Evolutionary conservation across 2,329 filamentous ascomycete genomes (phyloP).

Genomic region (Knoxdaviesia capensis): DNA sequence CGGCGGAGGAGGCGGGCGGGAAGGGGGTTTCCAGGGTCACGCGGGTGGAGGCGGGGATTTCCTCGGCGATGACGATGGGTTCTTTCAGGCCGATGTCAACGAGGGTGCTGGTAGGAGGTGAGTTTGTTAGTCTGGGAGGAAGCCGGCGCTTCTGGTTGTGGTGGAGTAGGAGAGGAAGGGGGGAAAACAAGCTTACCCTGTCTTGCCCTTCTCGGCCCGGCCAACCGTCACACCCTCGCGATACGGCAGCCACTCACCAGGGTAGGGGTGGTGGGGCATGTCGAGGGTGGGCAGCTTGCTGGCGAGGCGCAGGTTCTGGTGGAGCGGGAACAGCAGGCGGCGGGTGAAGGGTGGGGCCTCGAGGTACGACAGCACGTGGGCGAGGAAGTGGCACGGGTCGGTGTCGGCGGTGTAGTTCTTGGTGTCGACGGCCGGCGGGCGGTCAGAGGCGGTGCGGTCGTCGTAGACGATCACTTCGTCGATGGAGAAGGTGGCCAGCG

Average conservation of each 20-base stretch:
- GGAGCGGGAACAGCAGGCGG: slow-evolving; percentile 53
- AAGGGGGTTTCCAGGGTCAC: slow-evolving; percentile 49
- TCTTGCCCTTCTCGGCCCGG: slow-evolving; percentile 12
- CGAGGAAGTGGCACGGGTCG: slow-evolving; percentile 62
- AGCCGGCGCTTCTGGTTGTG: background rate
- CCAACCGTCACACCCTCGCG: slow-evolving; percentile 53
- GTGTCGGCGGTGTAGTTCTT: slow-evolving; percentile 44
- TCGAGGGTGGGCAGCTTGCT: slow-evolving; percentile 60
- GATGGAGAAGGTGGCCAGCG: slow-evolving; percentile 63
- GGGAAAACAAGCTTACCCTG: slow-evolving; percentile 9
- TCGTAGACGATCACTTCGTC: slow-evolving; percentile 74
- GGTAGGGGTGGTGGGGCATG: slow-evolving; percentile 65
- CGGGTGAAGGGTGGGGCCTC: slow-evolving; percentile 72
- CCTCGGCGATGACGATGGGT: slow-evolving; percentile 32
- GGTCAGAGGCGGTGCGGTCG: slow-evolving; percentile 33
- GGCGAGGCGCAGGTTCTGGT: slow-evolving; percentile 56
- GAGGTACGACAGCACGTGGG: slow-evolving; percentile 61
- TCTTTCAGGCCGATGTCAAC: slow-evolving; percentile 37
- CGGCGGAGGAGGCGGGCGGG: slow-evolving; percentile 24
- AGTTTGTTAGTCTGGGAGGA: slow-evolving; percentile 9
- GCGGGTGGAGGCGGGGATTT: slow-evolving; percentile 49
- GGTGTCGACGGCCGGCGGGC: slow-evolving; percentile 26
- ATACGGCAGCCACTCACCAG: slow-evolving; percentile 59
- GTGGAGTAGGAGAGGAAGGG: background rate
- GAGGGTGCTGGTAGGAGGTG: slow-evolving; percentile 20